Evolutionary conservation across 768 basidiomycete genomes (phyloP).

Genomic region (Dictyophora rubrovolvata): DNA sequence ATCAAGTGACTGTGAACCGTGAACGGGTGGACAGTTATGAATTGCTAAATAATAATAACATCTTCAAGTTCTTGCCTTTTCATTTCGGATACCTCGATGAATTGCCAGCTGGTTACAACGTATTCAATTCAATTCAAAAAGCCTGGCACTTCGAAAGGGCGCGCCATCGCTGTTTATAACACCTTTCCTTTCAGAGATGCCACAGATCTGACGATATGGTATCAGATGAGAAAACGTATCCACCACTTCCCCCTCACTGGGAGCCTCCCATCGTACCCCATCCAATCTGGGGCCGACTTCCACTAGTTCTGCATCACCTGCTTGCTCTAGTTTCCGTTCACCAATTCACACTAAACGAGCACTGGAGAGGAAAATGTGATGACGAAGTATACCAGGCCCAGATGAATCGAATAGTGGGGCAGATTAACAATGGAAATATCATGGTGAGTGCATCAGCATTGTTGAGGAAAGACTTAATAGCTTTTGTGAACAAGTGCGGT

Average conservation of each 20-base stretch:
- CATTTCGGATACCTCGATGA: too few species aligned
- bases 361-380: not conserved
- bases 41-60: too few species aligned
- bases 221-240: not conserved
- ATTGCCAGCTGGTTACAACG: not conserved
- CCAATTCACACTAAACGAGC: not conserved
- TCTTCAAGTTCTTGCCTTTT: too few species aligned
- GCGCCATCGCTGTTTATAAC: not conserved
- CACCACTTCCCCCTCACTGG: not conserved
- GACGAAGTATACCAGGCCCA: not conserved
- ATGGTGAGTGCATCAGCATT: not conserved
- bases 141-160: not conserved
- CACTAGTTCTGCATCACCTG: not conserved
- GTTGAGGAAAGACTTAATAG: not conserved
- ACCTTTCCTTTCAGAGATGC: not conserved
- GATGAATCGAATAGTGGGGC: not conserved
- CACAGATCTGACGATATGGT: not conserved
- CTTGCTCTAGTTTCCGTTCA: not conserved
- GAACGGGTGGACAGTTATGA: too few species aligned
- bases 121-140: not conserved
- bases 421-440: not conserved
- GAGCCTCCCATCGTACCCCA: not conserved
- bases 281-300: not conserved
- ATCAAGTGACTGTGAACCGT: too few species aligned
- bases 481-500: not conserved